Evolutionary conservation across 768 basidiomycete species (phyloP), one percentile per base, ranked within the genome.

Genomic region (Tubosaeta sp.): DNA sequence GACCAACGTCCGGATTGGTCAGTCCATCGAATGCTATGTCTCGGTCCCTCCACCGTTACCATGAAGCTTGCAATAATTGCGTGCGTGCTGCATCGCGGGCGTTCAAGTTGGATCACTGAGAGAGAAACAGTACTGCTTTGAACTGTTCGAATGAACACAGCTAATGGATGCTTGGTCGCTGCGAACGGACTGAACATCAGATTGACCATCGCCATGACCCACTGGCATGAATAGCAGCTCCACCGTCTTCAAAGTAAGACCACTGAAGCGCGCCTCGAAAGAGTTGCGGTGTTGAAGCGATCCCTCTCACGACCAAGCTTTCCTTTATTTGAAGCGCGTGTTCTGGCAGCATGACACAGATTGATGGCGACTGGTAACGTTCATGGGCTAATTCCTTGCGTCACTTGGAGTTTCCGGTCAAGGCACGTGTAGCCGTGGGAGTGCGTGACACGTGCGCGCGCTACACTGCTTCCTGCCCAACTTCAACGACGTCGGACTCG

Each of bases 61-160:
- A 41, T 46, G 54, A 62, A 52, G 52, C 27, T 27, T 22, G 35
- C 35, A 10, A 51, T 50, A 35, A 63, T 38, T 53, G 38, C 33
- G 27, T 50, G 50, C 55, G 57, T 41, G 42, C 29, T 53, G 51
- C 29, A 46, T 54, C 48, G 49, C 48, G 41, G 52, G 29, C 31
- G n/a, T n/a, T n/a, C n/a, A n/a, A n/a, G 17, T 59, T 54, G 52
- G 52, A 55, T 54, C n/a, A n/a, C n/a, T 41, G 42, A 52, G 29
- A 41, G 19, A 64, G 64, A 64, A 64, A 56, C 16, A 16, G 53
- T 60, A 63, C 58, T 33, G 59, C 44, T 50, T 35, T 51, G 12
- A 25, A 26, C 16, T 39, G 7, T 42, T 50, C 27, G 50, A 11
- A 52, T 41, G 19, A 62, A 54, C 58, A 66, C 46, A 27, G 65